Evolutionary conservation across 2,329 filamentous ascomycete species (phyloP).

Genomic region (Penicillium sp.): DNA sequence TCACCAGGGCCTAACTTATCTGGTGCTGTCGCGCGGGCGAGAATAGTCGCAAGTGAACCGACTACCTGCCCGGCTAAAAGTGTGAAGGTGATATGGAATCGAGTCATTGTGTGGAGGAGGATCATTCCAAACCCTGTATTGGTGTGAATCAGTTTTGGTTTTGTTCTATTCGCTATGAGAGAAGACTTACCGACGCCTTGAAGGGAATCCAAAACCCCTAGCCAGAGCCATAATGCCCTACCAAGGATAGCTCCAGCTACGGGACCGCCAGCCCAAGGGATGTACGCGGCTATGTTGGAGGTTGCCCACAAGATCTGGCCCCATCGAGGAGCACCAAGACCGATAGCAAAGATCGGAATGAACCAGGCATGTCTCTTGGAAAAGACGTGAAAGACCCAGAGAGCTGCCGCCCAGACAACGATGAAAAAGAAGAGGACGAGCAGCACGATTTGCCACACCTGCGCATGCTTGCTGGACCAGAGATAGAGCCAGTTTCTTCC

Average conservation of each 20-base stretch:
- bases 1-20: conserved; percentile 64
- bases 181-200: conserved; percentile 63
- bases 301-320: conserved; percentile 71
- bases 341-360: conserved; percentile 70
- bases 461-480: conserved; percentile 59
- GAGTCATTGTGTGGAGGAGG: conserved; percentile 67
- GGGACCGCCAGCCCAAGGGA: conserved; percentile 63
- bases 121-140: conserved; percentile 66
- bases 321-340: conserved; percentile 69
- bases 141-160: neutral
- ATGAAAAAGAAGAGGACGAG: conserved; percentile 58
- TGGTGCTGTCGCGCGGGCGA: conserved; percentile 65
- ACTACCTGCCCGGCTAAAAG: conserved; percentile 66
- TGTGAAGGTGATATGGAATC: conserved; percentile 68
- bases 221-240: conserved; percentile 69
- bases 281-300: conserved; percentile 63
- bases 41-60: conserved; percentile 66
- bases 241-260: conserved; percentile 62
- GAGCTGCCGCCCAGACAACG: conserved; percentile 67
- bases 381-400: conserved; percentile 51
- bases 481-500: conserved; percentile 63
- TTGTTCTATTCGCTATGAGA: neutral
- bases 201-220: conserved; percentile 68
- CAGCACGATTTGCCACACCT: conserved; percentile 63
- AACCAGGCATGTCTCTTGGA: conserved; percentile 69